Percentiles rank a stretch among this genome's conserved stretches.
Evolutionary conservation across 805 yeast species (phyloP).

Genomic region (Barnettozyma siamensis): DNA sequence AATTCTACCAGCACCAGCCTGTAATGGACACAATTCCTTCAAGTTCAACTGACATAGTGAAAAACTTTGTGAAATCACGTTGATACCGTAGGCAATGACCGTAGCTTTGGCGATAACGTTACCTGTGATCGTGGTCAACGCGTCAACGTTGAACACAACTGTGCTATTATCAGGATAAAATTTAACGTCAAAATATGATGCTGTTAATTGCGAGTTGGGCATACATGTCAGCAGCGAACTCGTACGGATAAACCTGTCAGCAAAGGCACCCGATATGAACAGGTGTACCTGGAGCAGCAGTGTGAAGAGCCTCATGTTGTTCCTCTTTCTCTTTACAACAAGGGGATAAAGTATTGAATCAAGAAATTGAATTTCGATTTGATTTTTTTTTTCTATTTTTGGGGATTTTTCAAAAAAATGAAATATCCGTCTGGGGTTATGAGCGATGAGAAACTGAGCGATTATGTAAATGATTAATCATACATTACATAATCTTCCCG

Average conservation of each 20-base stretch:
- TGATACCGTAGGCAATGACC: slow-evolving; percentile 77
- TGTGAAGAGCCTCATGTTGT: slow-evolving; percentile 8
- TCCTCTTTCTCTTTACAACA: too few species aligned
- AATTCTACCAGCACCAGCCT: slow-evolving; percentile 83
- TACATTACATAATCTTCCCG: too few species aligned
- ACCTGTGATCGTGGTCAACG: slow-evolving; percentile 68
- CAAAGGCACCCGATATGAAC: slow-evolving; percentile 8
- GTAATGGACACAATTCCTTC: slow-evolving; percentile 68
- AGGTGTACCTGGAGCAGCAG: slow-evolving; percentile 7
- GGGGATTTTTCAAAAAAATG: too few species aligned
- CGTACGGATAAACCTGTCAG: slow-evolving; percentile 35
- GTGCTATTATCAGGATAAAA: slow-evolving; percentile 62
- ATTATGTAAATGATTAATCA: too few species aligned
- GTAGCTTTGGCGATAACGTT: slow-evolving; percentile 60
- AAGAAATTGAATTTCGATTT: too few species aligned
- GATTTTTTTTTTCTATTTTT: not conserved
- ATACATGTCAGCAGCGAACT: slow-evolving; percentile 85
- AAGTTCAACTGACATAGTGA: slow-evolving; percentile 61
- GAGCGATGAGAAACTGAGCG: too few species aligned
- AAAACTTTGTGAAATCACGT: slow-evolving; percentile 47
- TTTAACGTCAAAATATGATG: slow-evolving; percentile 72
- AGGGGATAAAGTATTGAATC: too few species aligned
- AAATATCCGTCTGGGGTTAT: too few species aligned
- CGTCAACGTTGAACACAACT: slow-evolving; percentile 63
- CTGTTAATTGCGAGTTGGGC: slow-evolving; percentile 82